Conservation (phyloP, 805 yeast genomes). For the Candida alai region DNA sequence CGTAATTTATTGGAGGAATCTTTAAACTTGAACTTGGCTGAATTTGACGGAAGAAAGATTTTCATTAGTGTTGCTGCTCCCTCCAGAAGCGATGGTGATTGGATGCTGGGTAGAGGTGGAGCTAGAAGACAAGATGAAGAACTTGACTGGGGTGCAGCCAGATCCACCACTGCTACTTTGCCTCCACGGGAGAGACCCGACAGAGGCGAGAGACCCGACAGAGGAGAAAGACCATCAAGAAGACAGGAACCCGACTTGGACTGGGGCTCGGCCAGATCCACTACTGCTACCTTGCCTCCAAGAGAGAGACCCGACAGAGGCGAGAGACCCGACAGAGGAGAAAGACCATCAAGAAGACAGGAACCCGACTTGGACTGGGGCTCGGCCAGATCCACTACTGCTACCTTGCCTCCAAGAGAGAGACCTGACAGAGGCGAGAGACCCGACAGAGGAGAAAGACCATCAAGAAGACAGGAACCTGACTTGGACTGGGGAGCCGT, state of each 20-base stretch:
- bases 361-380: slow-evolving; percentile 44
- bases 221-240: slow-evolving; percentile 24
- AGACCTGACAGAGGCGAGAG: slow-evolving; percentile 23
- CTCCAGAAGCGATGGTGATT: slow-evolving; percentile 45
- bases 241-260: slow-evolving; percentile 57
- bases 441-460: slow-evolving; percentile 36
- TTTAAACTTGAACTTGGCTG: slow-evolving; percentile 40
- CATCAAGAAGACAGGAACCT: slow-evolving; percentile 33
- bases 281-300: slow-evolving; percentile 32
- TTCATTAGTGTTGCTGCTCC: slow-evolving; percentile 61
- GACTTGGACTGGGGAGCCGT: slow-evolving; percentile 43
- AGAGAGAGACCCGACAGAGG: slow-evolving; percentile 31
- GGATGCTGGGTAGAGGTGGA: slow-evolving; percentile 32
- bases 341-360: slow-evolving; percentile 26
- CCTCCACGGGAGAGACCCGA: slow-evolving; percentile 31
- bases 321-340: slow-evolving; percentile 17
- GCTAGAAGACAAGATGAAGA: slow-evolving; percentile 37
- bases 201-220: slow-evolving; percentile 23
- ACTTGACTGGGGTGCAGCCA: slow-evolving; percentile 47
- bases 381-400: slow-evolving; percentile 29
- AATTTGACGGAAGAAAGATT: slow-evolving; percentile 47
- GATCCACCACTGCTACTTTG: slow-evolving; percentile 23
- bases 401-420: slow-evolving; percentile 33
- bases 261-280: slow-evolving; percentile 48
- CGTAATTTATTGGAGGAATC: slow-evolving; percentile 50